These are phyloP conservation scores for Heliocybe sulcata DNA, from an alignment of 1,284 basidiomycete genomes.

Conservation along the genomic window DNA sequence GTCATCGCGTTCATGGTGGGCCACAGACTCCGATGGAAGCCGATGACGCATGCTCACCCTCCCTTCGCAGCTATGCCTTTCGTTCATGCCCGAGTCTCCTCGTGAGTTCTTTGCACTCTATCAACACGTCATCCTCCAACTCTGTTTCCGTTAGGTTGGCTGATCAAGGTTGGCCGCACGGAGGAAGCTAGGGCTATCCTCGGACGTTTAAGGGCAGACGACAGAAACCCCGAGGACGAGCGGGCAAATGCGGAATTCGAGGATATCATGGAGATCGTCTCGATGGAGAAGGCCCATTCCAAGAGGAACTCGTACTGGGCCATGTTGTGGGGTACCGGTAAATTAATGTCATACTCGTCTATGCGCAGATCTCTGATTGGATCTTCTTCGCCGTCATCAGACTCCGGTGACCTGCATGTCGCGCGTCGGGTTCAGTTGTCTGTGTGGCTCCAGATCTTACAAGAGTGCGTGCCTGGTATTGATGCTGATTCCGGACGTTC, in stretches of 20 bases:
- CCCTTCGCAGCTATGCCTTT: slow-evolving; percentile 12
- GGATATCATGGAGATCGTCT: slow-evolving; percentile 35
- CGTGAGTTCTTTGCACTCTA: slow-evolving; percentile 10
- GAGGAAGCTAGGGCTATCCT: slow-evolving; percentile 39
- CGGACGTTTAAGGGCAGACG: slow-evolving; percentile 22
- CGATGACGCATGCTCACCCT: slow-evolving; percentile 3
- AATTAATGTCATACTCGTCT: slow-evolving; percentile 1
- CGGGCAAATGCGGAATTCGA: slow-evolving; percentile 24
- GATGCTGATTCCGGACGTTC: not conserved
- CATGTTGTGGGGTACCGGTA: slow-evolving; percentile 38
- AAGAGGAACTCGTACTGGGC: slow-evolving; percentile 36
- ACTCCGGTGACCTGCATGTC: slow-evolving; percentile 35
- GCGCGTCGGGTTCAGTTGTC: slow-evolving; percentile 39
- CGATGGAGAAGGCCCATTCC: slow-evolving; percentile 33
- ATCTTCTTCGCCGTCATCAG: slow-evolving; percentile 8
- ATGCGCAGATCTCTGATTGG: slow-evolving; percentile 1
- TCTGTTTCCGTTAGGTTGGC: slow-evolving; percentile 29
- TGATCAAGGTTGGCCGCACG: slow-evolving; percentile 41
- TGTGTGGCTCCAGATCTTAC: slow-evolving; percentile 43
- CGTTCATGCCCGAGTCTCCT: slow-evolving; percentile 19
- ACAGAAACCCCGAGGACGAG: slow-evolving; percentile 18
- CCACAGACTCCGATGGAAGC: slow-evolving; percentile 10
- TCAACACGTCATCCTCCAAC: not conserved
- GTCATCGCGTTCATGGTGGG: slow-evolving; percentile 31
- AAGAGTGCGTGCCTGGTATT: slow-evolving; percentile 28